Conservation (phyloP, 306 rosid genomes). For the Elaeagnus macrophylla region DNA sequence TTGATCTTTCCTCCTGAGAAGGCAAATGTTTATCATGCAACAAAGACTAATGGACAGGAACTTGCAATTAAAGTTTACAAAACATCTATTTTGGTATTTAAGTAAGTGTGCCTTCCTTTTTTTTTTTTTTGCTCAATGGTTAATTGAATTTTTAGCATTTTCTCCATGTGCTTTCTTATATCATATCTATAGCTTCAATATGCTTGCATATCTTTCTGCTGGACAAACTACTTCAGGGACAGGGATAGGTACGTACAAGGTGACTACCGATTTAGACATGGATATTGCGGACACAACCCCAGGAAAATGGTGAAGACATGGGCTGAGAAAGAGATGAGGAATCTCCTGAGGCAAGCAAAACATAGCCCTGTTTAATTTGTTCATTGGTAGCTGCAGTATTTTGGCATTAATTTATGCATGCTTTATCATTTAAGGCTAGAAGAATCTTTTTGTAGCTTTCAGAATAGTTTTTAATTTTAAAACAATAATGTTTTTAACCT, state of each 20-base stretch:
- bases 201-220: conserved; percentile 12
- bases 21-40: conserved; percentile 98
- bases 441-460: neutral
- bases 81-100: conserved; percentile 76
- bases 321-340: conserved; percentile 98
- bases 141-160: neutral
- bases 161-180: neutral
- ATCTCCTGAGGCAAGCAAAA: conserved; percentile 56
- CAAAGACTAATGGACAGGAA: conserved; percentile 70
- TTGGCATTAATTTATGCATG: neutral
- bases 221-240: conserved; percentile 48
- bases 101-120: conserved; percentile 48
- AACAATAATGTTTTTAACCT: neutral
- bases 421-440: neutral
- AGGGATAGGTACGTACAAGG: conserved; percentile 95
- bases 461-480: neutral
- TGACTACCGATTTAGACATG: conserved; percentile 73
- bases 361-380: neutral
- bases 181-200: conserved; percentile 1
- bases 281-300: conserved; percentile 83
- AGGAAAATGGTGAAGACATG: conserved; percentile 97
- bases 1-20: conserved; percentile 22
- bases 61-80: conserved; percentile 82
- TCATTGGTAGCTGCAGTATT: no score
- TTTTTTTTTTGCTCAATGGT: conserved; percentile 13